Conservation (phyloP, 371 early-diverging fungal species). For the Globomyces sp. region DNA sequence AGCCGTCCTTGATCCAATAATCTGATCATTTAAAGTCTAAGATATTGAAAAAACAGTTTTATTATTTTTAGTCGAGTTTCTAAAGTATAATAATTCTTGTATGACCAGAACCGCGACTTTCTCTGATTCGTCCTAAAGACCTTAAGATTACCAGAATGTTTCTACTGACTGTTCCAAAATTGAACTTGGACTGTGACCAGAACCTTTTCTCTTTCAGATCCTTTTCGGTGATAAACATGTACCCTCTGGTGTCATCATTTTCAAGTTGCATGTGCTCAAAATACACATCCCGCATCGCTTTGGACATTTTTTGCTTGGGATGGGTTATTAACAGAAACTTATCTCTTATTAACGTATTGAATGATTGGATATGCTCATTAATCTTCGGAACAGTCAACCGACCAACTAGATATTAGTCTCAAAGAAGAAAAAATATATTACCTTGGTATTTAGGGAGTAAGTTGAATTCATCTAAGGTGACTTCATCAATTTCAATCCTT, state of each 20-base stretch:
- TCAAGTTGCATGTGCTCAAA: slow-evolving; percentile 40
- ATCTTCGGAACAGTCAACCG: slow-evolving; percentile 36
- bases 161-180: slow-evolving; percentile 39
- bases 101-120: slow-evolving; percentile 45
- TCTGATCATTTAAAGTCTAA: no score
- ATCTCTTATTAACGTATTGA: slow-evolving; percentile 33
- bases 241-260: slow-evolving; percentile 35
- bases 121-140: slow-evolving; percentile 42
- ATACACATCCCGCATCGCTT: slow-evolving; percentile 36
- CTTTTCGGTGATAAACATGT: slow-evolving; percentile 43
- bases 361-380: slow-evolving; percentile 36
- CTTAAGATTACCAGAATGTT: slow-evolving; percentile 36
- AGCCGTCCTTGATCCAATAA: no score
- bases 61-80: not conserved
- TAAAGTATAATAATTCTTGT: slow-evolving; percentile 38
- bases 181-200: slow-evolving; percentile 27
- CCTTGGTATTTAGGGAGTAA: slow-evolving; percentile 7
- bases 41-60: not conserved
- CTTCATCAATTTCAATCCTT: not conserved
- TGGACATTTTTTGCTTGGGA: slow-evolving; percentile 39
- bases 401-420: slow-evolving; percentile 26
- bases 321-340: slow-evolving; percentile 33
- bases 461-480: not conserved
- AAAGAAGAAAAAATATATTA: not conserved
- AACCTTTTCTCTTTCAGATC: slow-evolving; percentile 38